Base-by-base conservation (phyloP, 176 grass and related monocot species). In the Dactylis glomerata region DNA sequence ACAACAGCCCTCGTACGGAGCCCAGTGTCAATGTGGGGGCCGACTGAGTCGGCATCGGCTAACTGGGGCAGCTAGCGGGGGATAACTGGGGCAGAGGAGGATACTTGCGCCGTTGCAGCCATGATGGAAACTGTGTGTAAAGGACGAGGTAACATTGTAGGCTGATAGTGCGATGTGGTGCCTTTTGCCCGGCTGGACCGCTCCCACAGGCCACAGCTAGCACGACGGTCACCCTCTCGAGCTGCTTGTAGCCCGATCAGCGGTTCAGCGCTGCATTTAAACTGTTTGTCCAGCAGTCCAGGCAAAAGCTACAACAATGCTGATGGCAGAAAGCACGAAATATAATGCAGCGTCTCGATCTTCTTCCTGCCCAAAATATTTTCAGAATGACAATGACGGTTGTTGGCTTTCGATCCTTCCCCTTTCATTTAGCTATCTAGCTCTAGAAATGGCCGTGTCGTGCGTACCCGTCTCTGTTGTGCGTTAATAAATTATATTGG, bases 81-180 rank as follows among this genome's bases (percentile, higher is more conserved):
- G 49, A 51, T 15, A 51, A 51, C 49, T 6, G 49, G 16, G 5
- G 46, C 14, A 17, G 46, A 15, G 14, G 46, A 49, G 3, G 46
- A 49, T 49, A 49, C 46, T 16, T 49, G 11, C 0, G 15, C 46
- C 14, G 7, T 5, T 13, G 83, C 34, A 30, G 59, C 59, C 22
- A 57, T 51, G 77, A 70, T 52, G 52, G 12, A 22, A 62, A 42
- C 44, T 42, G 65, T 44, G 65, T 65, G 46, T 71, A 55, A n/a
- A 66, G 62, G 65, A 61, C 1, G 32, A 59, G 13, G 31, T 41
- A 69, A 41, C 2, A 20, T 10, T 68, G 34, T 6, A 42, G 7
- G 10, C 26, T 5, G 51, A 4, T 81, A 68, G 78, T 78, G 88
- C 78, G 88, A 45, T 90, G 73, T 37, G 78, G 19, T 5, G 10